These are phyloP conservation scores for Candida bentonensis DNA, from an alignment of 805 yeast species.

Conservation along the genomic window DNA sequence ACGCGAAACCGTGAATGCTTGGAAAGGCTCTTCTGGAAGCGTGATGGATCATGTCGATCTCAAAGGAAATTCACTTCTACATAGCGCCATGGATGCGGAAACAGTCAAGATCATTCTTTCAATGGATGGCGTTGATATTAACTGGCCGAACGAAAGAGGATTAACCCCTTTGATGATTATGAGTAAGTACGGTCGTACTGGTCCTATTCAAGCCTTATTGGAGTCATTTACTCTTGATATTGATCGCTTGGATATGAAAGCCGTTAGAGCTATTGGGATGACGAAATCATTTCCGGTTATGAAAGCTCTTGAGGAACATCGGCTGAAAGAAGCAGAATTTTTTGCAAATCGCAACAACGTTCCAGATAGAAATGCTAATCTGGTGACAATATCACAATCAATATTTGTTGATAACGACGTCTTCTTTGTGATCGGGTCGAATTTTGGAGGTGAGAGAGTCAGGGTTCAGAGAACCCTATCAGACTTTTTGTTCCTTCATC, in stretches of 20 bases:
- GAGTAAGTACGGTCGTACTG: conserved; percentile 52
- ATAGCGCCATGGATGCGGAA: conserved; percentile 40
- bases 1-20: conserved; percentile 24
- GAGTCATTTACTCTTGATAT: conserved; percentile 35
- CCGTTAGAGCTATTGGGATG: conserved; percentile 20
- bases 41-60: conserved; percentile 52
- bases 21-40: conserved; percentile 13
- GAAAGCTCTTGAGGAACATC: conserved; percentile 12
- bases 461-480: conserved; percentile 17
- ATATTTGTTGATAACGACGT: conserved; percentile 11
- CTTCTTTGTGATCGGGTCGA: conserved; percentile 11
- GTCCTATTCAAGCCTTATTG: conserved; percentile 39
- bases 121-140: conserved; percentile 33
- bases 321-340: not conserved
- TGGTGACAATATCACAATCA: conserved; percentile 6
- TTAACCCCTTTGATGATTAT: conserved; percentile 60
- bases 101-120: conserved; percentile 26
- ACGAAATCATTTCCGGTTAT: conserved; percentile 17
- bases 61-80: conserved; percentile 62
- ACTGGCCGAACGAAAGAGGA: conserved; percentile 40
- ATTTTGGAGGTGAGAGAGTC: conserved; percentile 7
- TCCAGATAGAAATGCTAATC: not conserved
- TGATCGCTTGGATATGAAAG: conserved; percentile 16
- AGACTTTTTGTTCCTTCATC: conserved; percentile 22
- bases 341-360: not conserved